Evolutionary conservation across 306 rosid species (phyloP).

Genomic region (Astragalus glycyphyllos): DNA sequence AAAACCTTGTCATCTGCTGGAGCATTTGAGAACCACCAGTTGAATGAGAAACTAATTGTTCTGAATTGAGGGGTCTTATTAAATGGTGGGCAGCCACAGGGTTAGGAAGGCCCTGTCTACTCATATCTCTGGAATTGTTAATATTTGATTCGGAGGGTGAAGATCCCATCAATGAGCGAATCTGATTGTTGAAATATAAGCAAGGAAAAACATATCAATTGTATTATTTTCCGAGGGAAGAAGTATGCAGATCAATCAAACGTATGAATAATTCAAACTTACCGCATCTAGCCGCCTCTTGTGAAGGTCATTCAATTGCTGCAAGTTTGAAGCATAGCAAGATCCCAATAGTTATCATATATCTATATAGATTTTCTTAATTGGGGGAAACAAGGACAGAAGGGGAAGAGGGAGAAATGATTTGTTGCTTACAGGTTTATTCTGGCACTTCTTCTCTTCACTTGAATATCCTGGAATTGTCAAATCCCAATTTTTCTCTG

Average conservation of each 20-base stretch:
- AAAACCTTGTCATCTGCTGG: constrained; percentile 53
- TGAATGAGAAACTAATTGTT: constrained; percentile 55
- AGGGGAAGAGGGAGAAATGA: neutral
- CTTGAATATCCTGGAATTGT: constrained; percentile 88
- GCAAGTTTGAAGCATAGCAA: constrained; percentile 49
- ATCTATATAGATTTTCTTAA: constrained; percentile 4
- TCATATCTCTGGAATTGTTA: constrained; percentile 68
- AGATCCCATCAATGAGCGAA: constrained; percentile 76
- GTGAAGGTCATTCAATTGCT: constrained; percentile 74
- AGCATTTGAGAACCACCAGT: constrained; percentile 52
- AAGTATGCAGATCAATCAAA: constrained; percentile 38
- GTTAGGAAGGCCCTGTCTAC: constrained; percentile 71
- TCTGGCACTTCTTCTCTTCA: constrained; percentile 79
- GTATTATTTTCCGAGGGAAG: constrained; percentile 15
- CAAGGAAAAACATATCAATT: constrained; percentile 32
- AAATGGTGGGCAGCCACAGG: constrained; percentile 64
- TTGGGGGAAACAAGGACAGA: neutral
- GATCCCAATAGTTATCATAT: constrained; percentile 33
- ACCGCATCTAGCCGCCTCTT: constrained; percentile 86
- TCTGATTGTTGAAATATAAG: constrained; percentile 55
- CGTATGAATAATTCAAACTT: constrained; percentile 44
- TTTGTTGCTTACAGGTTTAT: constrained; percentile 66
- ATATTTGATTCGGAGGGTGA: constrained; percentile 56
- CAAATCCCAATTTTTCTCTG: constrained; percentile 92
- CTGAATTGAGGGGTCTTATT: constrained; percentile 50